Conservation (phyloP, 768 basidiomycete genomes). For the Tylopilus felleus region DNA sequence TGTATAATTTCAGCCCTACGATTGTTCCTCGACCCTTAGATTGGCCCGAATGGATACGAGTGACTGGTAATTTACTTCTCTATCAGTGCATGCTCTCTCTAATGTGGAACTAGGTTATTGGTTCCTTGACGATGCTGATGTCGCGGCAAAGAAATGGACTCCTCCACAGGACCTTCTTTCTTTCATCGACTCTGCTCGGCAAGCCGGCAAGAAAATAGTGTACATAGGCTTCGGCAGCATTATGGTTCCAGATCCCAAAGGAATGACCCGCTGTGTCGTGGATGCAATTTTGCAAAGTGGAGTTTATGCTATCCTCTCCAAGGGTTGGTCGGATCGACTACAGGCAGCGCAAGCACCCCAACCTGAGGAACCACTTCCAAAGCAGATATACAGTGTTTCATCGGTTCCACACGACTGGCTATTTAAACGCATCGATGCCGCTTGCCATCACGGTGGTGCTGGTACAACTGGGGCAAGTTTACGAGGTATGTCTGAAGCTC, state of each 20-base stretch:
- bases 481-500: slow-evolving; percentile 55
- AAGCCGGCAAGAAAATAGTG: slow-evolving; percentile 80
- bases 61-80: slow-evolving; percentile 58
- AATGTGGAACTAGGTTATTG: slow-evolving; percentile 69
- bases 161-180: slow-evolving; percentile 75
- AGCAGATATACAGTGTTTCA: slow-evolving; percentile 78
- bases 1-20: slow-evolving; percentile 94
- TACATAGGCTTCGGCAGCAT: slow-evolving; percentile 99
- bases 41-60: slow-evolving; percentile 98
- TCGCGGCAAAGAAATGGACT: slow-evolving; percentile 84
- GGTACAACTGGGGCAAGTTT: slow-evolving; percentile 95
- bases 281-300: slow-evolving; percentile 85
- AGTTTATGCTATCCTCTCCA: slow-evolving; percentile 90
- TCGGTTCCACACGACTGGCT: slow-evolving; percentile 96
- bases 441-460: slow-evolving; percentile 96
- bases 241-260: slow-evolving; percentile 90
- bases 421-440: slow-evolving; percentile 91
- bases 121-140: slow-evolving; percentile 93
- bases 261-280: slow-evolving; percentile 88
- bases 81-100: slow-evolving; percentile 2
- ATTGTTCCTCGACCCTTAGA: slow-evolving; percentile 92
- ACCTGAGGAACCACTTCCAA: slow-evolving; percentile 66
- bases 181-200: slow-evolving; percentile 80
- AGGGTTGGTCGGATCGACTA: slow-evolving; percentile 96
- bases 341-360: slow-evolving; percentile 57